These are phyloP conservation scores for Mallotus japonicus DNA, from an alignment of 441 rosid genomes.

Conservation along the genomic window DNA sequence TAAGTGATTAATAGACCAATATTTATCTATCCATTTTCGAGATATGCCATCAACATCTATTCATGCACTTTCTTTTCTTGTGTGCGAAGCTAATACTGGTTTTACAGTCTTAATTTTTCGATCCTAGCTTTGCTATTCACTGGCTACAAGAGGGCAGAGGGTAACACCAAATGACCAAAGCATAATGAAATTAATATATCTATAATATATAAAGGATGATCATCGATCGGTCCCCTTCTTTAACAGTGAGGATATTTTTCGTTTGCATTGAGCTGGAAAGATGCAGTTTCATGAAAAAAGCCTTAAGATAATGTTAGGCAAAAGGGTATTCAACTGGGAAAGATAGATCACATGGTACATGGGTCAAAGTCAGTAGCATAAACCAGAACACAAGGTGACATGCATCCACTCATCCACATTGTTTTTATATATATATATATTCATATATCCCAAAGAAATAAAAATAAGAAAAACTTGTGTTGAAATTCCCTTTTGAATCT, in stretches of 20 bases:
- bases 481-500: conserved; percentile 4
- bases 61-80: no score
- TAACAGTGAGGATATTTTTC: background rate
- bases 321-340: background rate
- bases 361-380: conserved; percentile 4
- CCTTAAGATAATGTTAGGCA: conserved; percentile 9
- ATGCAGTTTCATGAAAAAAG: background rate
- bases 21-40: no score
- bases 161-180: no score
- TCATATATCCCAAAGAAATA: background rate
- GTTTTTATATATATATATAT: background rate
- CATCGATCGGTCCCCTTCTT: background rate
- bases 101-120: no score
- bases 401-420: background rate
- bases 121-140: no score
- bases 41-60: no score
- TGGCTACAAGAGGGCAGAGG: no score
- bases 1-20: no score
- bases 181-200: no score
- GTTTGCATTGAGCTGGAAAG: background rate
- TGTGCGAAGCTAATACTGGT: no score
- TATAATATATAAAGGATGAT: background rate
- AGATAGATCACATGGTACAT: conserved; percentile 7
- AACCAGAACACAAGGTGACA: background rate
- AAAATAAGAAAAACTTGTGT: background rate